Evolutionary conservation across 345 rosid species (phyloP).

Genomic region (Eucalyptus coolabah): DNA sequence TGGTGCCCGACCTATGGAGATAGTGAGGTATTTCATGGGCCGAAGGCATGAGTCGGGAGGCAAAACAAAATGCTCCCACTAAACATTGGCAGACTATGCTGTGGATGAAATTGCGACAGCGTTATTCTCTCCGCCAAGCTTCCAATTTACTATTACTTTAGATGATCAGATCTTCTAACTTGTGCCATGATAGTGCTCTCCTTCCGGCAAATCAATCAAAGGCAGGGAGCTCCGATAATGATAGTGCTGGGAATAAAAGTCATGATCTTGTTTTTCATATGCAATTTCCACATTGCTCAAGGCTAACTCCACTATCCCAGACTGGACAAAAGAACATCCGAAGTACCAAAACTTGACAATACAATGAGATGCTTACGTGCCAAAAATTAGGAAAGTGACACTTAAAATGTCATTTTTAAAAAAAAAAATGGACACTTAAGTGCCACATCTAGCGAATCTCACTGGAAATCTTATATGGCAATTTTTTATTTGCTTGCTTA

Average conservation of each 20-base stretch:
- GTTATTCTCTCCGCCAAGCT: neutral
- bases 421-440: no score
- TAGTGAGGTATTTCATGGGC: neutral
- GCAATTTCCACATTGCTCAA: neutral
- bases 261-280: neutral
- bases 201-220: neutral
- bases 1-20: neutral
- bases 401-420: no score
- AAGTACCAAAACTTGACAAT: no score
- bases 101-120: neutral
- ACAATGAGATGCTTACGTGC: no score
- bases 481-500: no score
- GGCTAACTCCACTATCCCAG: no score
- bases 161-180: neutral
- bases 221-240: neutral
- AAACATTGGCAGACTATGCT: neutral
- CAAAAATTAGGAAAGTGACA: no score
- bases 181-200: neutral
- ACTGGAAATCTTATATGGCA: no score
- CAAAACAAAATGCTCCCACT: neutral
- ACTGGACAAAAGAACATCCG: no score
- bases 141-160: neutral
- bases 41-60: neutral
- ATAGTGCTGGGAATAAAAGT: neutral
- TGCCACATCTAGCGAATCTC: fast-evolving